Evolutionary conservation across 352 stramenopile genomes (phyloP).

Genomic region (Globisporangium nunn): DNA sequence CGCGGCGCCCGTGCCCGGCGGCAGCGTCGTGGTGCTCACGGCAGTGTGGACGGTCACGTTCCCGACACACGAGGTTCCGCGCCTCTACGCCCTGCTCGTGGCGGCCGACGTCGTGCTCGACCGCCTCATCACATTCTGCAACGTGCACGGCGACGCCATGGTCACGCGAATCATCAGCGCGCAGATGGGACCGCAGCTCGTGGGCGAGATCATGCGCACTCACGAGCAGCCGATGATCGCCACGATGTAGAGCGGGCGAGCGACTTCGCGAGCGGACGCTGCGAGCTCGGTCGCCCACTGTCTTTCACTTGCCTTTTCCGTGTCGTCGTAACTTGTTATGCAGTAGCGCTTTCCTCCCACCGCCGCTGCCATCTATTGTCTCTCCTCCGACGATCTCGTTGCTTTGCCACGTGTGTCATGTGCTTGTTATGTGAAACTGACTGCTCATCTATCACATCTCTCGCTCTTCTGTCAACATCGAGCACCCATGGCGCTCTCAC

Average conservation of each 20-base stretch:
- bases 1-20: slow-evolving; percentile 48
- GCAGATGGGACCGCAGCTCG: slow-evolving; percentile 20
- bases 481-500: slow-evolving; percentile 7
- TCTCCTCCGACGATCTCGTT: too few relatives aligned
- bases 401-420: too few relatives aligned
- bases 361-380: too few relatives aligned
- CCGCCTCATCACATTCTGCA: slow-evolving; percentile 64
- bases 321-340: slow-evolving; percentile 1
- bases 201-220: slow-evolving; percentile 17
- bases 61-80: slow-evolving; percentile 37
- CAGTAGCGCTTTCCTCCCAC: neutral
- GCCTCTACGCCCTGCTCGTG: slow-evolving; percentile 55
- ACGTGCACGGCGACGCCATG: slow-evolving; percentile 72
- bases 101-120: slow-evolving; percentile 68
- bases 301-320: neutral
- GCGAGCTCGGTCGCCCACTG: neutral
- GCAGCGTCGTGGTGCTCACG: slow-evolving; percentile 53
- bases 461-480: too few relatives aligned
- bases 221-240: slow-evolving; percentile 11
- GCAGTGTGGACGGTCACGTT: slow-evolving; percentile 71
- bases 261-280: neutral
- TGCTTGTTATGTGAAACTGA: too few relatives aligned
- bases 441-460: too few relatives aligned
- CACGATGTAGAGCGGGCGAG: slow-evolving; percentile 6
- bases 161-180: slow-evolving; percentile 64